Evolutionary conservation across 1,284 basidiomycete species (phyloP).

Genomic region (Ganoderma lucidum): DNA sequence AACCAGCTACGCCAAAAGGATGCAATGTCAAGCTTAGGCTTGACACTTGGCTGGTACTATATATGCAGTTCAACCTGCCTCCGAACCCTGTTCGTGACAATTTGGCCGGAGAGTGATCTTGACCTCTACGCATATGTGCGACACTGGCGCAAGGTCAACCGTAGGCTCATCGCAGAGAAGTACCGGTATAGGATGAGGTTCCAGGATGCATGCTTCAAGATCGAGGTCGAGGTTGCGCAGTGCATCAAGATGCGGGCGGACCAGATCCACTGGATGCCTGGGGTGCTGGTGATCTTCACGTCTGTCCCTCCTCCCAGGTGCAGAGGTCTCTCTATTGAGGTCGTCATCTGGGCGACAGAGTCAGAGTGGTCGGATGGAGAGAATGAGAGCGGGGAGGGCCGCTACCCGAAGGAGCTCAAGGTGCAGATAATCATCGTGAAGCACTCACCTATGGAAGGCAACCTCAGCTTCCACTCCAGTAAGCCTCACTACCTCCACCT

Average conservation of each 20-base stretch:
- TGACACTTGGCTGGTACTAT: no score
- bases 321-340: background rate
- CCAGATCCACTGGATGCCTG: slow-evolving; percentile 26
- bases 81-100: no score
- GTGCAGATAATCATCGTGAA: slow-evolving; percentile 33
- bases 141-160: slow-evolving; percentile 30
- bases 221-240: slow-evolving; percentile 24
- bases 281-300: slow-evolving; percentile 27
- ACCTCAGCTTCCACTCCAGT: slow-evolving; percentile 54
- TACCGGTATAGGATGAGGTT: slow-evolving; percentile 29
- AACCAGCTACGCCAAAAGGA: no score
- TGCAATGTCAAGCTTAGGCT: no score
- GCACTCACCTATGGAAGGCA: slow-evolving; percentile 31
- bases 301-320: background rate
- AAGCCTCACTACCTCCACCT: slow-evolving; percentile 25
- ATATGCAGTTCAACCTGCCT: no score
- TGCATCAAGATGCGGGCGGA: slow-evolving; percentile 18
- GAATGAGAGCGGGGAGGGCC: background rate
- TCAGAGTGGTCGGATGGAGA: background rate
- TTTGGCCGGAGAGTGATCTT: slow-evolving; percentile 57
- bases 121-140: slow-evolving; percentile 51
- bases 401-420: slow-evolving; percentile 16
- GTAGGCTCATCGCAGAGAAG: slow-evolving; percentile 32
- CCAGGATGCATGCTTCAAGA: slow-evolving; percentile 30
- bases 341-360: background rate